These are phyloP conservation scores for Vitis riparia DNA, from an alignment of 164 flowering plant genomes.

Conservation along the genomic window DNA sequence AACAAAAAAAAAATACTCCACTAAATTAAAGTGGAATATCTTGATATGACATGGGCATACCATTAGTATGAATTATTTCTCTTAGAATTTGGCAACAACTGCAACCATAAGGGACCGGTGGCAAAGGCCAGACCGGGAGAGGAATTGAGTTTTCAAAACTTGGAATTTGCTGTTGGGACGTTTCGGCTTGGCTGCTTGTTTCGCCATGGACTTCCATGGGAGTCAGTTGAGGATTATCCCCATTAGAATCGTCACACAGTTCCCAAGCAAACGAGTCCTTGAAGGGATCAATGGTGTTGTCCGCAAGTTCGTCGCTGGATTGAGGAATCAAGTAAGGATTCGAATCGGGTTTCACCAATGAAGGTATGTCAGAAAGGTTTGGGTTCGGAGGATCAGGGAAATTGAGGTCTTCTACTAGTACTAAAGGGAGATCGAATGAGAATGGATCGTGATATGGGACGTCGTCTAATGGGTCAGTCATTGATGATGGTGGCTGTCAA, in stretches of 20 bases:
- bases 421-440: slow-evolving; percentile 7
- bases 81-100: slow-evolving; percentile 51
- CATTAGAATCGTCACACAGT: neutral
- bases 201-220: neutral
- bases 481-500: neutral
- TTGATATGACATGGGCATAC: slow-evolving; percentile 15
- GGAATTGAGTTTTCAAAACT: neutral
- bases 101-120: slow-evolving; percentile 26
- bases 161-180: neutral
- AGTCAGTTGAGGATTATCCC: slow-evolving; percentile 2
- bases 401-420: neutral
- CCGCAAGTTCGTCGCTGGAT: neutral
- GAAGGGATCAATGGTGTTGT: neutral
- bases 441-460: slow-evolving; percentile 21
- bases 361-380: neutral
- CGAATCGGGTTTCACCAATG: neutral
- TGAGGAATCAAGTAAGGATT: neutral
- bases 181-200: neutral
- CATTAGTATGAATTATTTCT: slow-evolving; percentile 46
- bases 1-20: neutral
- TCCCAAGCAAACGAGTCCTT: slow-evolving; percentile 1
- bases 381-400: slow-evolving; percentile 7
- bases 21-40: neutral
- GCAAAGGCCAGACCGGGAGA: slow-evolving; percentile 13
- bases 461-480: slow-evolving; percentile 14